Evolutionary conservation across 2,329 filamentous ascomycete species (phyloP), one percentile per base, ranked within the genome.

Genomic region (Pseudohalonectria lignicola): DNA sequence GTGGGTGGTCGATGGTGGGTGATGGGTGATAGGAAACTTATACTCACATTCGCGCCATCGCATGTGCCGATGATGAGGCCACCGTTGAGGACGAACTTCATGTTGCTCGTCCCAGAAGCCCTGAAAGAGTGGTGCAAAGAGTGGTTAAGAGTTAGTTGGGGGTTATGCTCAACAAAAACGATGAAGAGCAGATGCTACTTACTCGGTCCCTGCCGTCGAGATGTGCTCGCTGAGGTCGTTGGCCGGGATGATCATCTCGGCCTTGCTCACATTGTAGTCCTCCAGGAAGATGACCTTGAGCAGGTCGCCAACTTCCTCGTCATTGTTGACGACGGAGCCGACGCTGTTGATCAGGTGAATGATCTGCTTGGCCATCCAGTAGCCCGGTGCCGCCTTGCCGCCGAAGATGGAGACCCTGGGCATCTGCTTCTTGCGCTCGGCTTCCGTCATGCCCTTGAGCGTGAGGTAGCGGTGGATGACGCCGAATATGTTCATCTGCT

Each of bases 361-460:
- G 48, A 95, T 87, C 30, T 92, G 93, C 75, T 98, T 98, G 28
- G 92, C 92, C 92, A 96, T 98, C 92, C 92, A 98, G 69, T 98
- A 98, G 13, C 92, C 92, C 0, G 92, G 92, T 2, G 92, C 92
- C 19, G 92, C 92, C 66, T 98, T 98, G 51, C 92, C 92, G 55
- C 92, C 92, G 56, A 98, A 96, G 59, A 98, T 93, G 41, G 84
- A 92, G 9, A 96, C 92, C 37, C 90, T 82, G 13, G 88, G 86
- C 32, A 81, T 75, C 43, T 85, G 71, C 64, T 92, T 92, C 71
- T 93, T 90, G 48, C 80, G 77, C 56, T 94, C 82, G 51, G 87
- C 85, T 0, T 85, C 69, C 18, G 72, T 76, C 82, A 94, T 78
- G 26, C 76, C 72, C 67, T 96, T 98, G 57, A 98, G 81, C 12